Percentiles rank a stretch among this genome's conserved stretches.
Evolutionary conservation across 768 basidiomycete species (phyloP).

Genomic region (Naganishia vishniacii): DNA sequence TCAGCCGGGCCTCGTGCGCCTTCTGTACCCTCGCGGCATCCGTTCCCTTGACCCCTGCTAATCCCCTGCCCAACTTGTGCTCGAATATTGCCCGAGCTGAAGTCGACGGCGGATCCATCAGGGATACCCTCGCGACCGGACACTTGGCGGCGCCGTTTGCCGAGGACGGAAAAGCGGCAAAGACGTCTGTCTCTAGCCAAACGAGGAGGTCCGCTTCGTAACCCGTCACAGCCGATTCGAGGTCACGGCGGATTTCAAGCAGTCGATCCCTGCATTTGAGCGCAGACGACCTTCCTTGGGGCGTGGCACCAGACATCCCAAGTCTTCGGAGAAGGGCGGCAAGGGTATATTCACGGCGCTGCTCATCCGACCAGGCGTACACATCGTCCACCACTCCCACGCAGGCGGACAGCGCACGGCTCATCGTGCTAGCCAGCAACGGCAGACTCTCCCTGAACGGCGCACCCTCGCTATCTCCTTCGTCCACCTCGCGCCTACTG

Average conservation of each 20-base stretch:
- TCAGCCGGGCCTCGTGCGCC: conserved; percentile 20
- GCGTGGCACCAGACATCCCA: too few species aligned
- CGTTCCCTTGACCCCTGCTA: neutral
- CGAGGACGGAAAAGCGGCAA: neutral
- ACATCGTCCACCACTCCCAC: conserved; percentile 11
- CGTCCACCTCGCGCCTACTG: neutral
- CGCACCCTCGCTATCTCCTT: neutral
- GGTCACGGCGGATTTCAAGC: neutral
- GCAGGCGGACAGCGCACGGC: neutral
- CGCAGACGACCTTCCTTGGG: too few species aligned
- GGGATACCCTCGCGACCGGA: conserved; percentile 10
- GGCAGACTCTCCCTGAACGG: conserved; percentile 17
- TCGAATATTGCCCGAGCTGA: conserved; percentile 1
- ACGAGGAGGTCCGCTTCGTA: conserved; percentile 22
- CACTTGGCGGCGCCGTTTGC: conserved; percentile 4
- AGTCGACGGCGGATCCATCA: neutral
- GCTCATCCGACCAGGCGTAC: conserved; percentile 10
- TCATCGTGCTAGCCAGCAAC: conserved; percentile 7
- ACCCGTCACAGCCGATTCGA: neutral
- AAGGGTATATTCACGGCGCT: neutral
- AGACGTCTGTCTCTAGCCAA: conserved; percentile 26
- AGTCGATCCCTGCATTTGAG: neutral
- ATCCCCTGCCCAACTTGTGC: neutral
- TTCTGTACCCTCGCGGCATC: neutral
- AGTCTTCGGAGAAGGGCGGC: neutral